Evolutionary conservation across 164 flowering plant species (phyloP).

Genomic region (Protea cynaroides): DNA sequence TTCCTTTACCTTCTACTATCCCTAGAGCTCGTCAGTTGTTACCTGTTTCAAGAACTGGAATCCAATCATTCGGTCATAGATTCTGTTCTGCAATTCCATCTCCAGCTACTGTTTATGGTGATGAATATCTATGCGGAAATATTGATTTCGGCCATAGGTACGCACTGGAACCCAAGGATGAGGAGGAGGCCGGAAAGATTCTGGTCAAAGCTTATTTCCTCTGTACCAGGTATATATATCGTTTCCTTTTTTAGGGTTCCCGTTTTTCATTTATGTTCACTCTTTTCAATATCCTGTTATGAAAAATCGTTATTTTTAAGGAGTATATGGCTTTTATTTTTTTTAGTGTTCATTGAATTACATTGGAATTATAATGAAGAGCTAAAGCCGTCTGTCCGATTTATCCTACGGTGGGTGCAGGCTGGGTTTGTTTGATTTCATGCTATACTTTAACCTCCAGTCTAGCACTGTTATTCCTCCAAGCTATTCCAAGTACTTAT

Average conservation of each 20-base stretch:
- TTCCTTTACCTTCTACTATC: background rate
- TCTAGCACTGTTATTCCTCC: background rate
- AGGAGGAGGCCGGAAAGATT: slow-evolving; percentile 39
- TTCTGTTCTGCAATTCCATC: slow-evolving; percentile 41
- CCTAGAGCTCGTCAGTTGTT: slow-evolving; percentile 3
- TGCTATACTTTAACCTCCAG: background rate
- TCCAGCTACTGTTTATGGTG: slow-evolving; percentile 16
- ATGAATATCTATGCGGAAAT: slow-evolving; percentile 27
- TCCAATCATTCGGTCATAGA: slow-evolving; percentile 17
- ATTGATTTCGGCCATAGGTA: slow-evolving; percentile 16
- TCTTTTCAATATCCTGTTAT: background rate
- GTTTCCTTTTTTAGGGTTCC: background rate
- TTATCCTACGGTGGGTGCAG: too few species aligned
- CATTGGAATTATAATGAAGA: too few species aligned
- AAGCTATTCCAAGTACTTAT: background rate
- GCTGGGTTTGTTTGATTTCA: background rate
- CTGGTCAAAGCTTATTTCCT: slow-evolving; percentile 72
- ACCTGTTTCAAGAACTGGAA: slow-evolving; percentile 8
- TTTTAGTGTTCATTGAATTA: too few species aligned
- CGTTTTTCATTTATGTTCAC: background rate
- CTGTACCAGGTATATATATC: slow-evolving; percentile 51
- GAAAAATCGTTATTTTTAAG: background rate
- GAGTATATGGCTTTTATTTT: background rate
- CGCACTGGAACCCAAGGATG: slow-evolving; percentile 21
- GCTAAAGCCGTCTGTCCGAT: too few species aligned